Base-by-base conservation (phyloP, 2,329 filamentous ascomycete species). In the Tricladium varicosporioides region DNA sequence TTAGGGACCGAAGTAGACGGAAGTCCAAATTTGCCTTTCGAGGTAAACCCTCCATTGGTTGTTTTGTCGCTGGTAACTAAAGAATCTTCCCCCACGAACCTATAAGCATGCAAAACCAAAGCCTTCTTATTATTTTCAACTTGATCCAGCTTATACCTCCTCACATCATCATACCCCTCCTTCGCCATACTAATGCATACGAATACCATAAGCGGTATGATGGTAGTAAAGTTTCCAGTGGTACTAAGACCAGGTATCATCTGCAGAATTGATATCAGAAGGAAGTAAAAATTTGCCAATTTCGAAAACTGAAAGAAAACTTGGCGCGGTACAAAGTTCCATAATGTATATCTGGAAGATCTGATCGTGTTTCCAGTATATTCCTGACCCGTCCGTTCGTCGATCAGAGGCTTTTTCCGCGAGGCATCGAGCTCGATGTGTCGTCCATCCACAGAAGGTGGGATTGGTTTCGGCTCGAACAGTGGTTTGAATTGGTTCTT, bases 251-350 rank as follows among this genome's bases (percentile, higher is more conserved):
- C 91, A 2, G 92, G 92, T 67, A 97, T 90, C 82, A 95, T 87
- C 71, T 97, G 92, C 59, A 97, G 73, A 60, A 94, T 87, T 52
- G 90, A 90, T 63, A 97, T 87, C 57, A 92, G 81, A 36, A 97
- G 78, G 71, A 97, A 97, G 74, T 97, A 97, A 67, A 96, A 95
- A 74, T 97, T 97, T 65, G 91, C 92, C 44, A 97, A 78, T 70
- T 96, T 96, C 61, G 90, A 93, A 69, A 96, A 96, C 70, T 97
- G 93, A 51, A 91, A 94, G 55, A 93, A 81, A 5, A 97, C 76
- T 71, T 97, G 93, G 59, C 89, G 88, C 0, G 92, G 92, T 10
- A 97, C 69, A 67, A 97, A 97, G 69, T 92, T 89, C 84, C 87
- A 96, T 1, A 92, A 73, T 1, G 89, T 96, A 70, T 97, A 97